Percentiles rank a stretch among this genome's conserved stretches.
Evolutionary conservation across 2,329 filamentous ascomycete genomes (phyloP).

Genomic region (Alternaria viburni): DNA sequence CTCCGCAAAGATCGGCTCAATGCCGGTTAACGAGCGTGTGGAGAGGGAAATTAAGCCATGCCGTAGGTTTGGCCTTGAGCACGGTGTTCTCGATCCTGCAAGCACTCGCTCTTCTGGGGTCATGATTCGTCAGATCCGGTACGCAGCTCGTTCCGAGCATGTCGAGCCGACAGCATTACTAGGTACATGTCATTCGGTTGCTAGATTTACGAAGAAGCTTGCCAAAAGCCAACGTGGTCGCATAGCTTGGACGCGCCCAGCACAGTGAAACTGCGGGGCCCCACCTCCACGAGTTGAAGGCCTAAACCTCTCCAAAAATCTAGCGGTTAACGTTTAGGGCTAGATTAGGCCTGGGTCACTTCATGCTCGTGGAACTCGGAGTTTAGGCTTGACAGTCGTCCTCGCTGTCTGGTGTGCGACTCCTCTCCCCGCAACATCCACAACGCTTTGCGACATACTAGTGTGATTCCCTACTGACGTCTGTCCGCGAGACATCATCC

Average conservation of each 20-base stretch:
- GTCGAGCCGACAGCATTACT: neutral
- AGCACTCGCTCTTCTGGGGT: neutral
- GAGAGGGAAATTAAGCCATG: neutral
- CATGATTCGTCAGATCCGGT: neutral
- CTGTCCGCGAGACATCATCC: neutral
- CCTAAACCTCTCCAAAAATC: constrained; percentile 20
- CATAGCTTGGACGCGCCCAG: neutral
- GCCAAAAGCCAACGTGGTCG: neutral
- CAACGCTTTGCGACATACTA: neutral
- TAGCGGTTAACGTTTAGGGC: constrained; percentile 18
- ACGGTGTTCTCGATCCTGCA: neutral
- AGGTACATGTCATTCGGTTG: neutral
- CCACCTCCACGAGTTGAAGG: constrained; percentile 26
- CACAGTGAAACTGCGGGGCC: constrained; percentile 35
- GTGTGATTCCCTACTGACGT: neutral
- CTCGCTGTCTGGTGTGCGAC: neutral
- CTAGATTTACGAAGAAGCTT: neutral
- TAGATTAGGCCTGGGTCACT: constrained; percentile 18
- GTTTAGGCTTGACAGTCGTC: constrained; percentile 21
- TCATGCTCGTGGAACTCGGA: constrained; percentile 8
- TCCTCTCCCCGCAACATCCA: constrained; percentile 11
- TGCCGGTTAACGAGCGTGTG: neutral
- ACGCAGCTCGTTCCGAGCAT: neutral
- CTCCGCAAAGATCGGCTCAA: neutral
- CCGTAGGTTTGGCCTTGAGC: neutral